Evolutionary conservation across 371 early-diverging fungal genomes (phyloP).

Genomic region (Mucor irregularis): DNA sequence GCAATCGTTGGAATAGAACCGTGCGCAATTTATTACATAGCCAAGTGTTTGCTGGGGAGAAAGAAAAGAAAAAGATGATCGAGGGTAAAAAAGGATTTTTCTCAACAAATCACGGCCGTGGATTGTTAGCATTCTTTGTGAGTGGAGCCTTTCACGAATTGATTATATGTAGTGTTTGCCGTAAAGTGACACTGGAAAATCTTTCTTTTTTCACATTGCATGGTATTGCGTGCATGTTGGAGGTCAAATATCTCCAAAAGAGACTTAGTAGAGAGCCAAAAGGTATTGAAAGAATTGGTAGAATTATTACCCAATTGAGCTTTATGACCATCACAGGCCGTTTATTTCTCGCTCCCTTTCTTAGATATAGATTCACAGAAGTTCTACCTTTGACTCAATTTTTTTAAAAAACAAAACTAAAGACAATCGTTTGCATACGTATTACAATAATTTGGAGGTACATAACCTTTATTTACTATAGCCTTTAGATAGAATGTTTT

Average conservation of each 20-base stretch:
- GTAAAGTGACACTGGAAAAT: constrained; percentile 39
- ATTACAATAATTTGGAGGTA: no score
- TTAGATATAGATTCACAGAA: constrained; percentile 21
- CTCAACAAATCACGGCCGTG: constrained; percentile 13
- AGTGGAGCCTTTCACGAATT: constrained; percentile 41
- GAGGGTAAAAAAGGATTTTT: neutral
- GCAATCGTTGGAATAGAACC: constrained; percentile 38
- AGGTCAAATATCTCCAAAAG: constrained; percentile 10
- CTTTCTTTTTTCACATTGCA: constrained; percentile 33
- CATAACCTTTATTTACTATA: no score
- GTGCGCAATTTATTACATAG: constrained; percentile 35
- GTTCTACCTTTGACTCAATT: constrained; percentile 13
- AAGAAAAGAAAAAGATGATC: neutral
- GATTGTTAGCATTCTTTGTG: constrained; percentile 27
- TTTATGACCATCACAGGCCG: constrained; percentile 39
- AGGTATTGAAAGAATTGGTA: constrained; percentile 6
- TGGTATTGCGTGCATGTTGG: constrained; percentile 22
- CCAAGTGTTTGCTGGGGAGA: constrained; percentile 12
- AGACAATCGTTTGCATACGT: no score
- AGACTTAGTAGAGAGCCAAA: constrained; percentile 1
- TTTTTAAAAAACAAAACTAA: constrained; percentile 1
- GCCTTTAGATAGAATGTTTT: no score
- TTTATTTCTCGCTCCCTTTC: constrained; percentile 39
- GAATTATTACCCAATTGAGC: constrained; percentile 11
- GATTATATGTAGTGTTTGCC: constrained; percentile 28